These are phyloP conservation scores for Monosporascus sp. DNA, from an alignment of 2,329 filamentous ascomycete species.

Conservation along the genomic window DNA sequence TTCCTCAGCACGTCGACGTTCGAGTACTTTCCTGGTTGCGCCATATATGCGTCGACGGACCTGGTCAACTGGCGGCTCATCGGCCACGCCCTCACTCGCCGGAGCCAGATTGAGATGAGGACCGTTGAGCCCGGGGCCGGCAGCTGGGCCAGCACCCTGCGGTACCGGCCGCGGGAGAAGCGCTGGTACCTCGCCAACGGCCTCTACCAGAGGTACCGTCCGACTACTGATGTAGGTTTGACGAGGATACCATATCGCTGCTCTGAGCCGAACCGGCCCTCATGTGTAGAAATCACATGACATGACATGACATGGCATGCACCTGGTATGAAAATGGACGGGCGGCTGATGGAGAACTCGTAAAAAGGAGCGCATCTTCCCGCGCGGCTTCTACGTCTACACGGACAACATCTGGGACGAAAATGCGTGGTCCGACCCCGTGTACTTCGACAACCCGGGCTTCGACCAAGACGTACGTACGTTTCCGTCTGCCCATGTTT, in stretches of 20 bases:
- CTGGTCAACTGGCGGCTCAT: constrained; percentile 48
- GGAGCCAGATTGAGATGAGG: constrained; percentile 45
- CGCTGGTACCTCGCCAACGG: constrained; percentile 42
- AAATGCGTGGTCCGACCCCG: constrained; percentile 44
- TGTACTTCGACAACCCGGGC: constrained; percentile 48
- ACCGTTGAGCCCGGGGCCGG: constrained; percentile 46
- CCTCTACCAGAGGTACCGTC: constrained; percentile 37
- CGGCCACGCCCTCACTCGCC: constrained; percentile 44
- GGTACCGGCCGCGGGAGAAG: constrained; percentile 32
- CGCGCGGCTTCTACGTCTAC: constrained; percentile 48
- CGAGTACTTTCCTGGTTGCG: constrained; percentile 56
- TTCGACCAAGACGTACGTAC: constrained; percentile 46
- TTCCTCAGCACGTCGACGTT: constrained; percentile 59
- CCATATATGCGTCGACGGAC: constrained; percentile 52
- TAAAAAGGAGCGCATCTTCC: constrained; percentile 38
- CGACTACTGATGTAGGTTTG: constrained; percentile 23
- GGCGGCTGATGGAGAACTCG: background rate
- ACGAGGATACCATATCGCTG: too few relatives aligned
- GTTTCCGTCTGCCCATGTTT: background rate
- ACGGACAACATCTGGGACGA: constrained; percentile 48
- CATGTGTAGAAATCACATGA: too few relatives aligned
- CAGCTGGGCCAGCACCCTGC: constrained; percentile 41
- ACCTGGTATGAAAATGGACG: background rate
- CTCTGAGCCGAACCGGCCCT: too few relatives aligned
- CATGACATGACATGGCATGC: background rate